A percentile compares a stretch with the other conserved stretches of the same genome.
These are phyloP conservation scores for Pholiota adiposa DNA, from an alignment of 1,284 basidiomycete species.

Conservation along the genomic window DNA sequence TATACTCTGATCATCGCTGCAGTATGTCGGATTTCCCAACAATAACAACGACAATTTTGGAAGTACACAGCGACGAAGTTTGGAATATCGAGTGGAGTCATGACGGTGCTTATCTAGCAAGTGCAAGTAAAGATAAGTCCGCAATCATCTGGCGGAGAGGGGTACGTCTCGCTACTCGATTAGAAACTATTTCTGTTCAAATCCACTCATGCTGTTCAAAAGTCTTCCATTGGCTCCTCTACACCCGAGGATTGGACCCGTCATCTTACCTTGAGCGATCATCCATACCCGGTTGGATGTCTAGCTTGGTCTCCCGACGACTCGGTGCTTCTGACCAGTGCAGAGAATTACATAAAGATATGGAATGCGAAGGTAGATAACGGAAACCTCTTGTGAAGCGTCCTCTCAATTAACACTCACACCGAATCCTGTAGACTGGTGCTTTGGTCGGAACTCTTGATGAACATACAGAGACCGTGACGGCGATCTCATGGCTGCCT, in stretches of 20 bases:
- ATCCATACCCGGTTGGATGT: conserved; percentile 77
- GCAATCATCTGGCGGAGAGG: conserved; percentile 91
- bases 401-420: conserved; percentile 14
- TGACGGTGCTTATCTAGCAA: conserved; percentile 84
- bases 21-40: conserved; percentile 83
- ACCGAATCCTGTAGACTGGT: conserved; percentile 59
- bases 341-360: conserved; percentile 81
- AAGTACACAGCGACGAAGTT: conserved; percentile 91
- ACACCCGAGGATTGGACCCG: conserved; percentile 63
- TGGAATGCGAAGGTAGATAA: conserved; percentile 82
- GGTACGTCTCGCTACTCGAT: conserved; percentile 48
- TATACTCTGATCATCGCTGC: conserved; percentile 88
- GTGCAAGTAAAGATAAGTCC: conserved; percentile 84
- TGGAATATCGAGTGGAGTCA: conserved; percentile 97
- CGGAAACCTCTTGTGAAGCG: not conserved
- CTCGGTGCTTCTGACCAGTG: conserved; percentile 77
- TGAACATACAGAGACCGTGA: conserved; percentile 84
- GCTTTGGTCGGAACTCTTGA: conserved; percentile 65
- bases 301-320: conserved; percentile 93
- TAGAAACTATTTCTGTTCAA: not conserved
- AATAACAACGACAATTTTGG: conserved; percentile 81
- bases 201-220: conserved; percentile 9
- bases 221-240: conserved; percentile 40
- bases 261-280: conserved; percentile 70
- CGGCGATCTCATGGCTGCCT: conserved; percentile 86